phyloP scores from a whole-genome alignment of 2,329 filamentous ascomycete genomes.

The Diplodia scrobiculata region DNA sequence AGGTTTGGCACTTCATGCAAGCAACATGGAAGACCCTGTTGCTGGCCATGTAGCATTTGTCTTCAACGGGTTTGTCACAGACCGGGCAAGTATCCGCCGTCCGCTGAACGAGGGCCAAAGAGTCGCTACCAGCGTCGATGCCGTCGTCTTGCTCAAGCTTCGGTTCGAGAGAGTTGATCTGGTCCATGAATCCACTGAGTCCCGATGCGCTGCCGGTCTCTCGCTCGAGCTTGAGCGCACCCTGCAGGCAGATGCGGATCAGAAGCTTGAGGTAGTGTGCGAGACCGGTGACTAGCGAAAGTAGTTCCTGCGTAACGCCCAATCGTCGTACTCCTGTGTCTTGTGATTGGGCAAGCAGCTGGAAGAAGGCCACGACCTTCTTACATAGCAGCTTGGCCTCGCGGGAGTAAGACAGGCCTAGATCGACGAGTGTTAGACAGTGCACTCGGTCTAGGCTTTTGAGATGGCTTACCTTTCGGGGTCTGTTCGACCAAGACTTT shows the following conservation, averaged over 20 bases:
- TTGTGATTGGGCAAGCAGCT: constrained; percentile 89
- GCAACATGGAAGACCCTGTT: constrained; percentile 80
- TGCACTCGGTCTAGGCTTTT: not conserved
- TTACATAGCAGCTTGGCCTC: constrained; percentile 99
- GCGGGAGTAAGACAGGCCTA: constrained; percentile 84
- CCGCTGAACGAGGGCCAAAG: constrained; percentile 49
- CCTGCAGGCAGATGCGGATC: constrained; percentile 94
- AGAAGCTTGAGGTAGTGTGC: constrained; percentile 97
- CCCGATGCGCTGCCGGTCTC: constrained; percentile 75
- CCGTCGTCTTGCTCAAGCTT: constrained; percentile 43
- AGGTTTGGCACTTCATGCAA: constrained; percentile 72
- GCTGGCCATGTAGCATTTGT: constrained; percentile 78
- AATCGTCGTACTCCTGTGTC: constrained; percentile 87
- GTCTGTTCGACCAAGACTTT: constrained; percentile 66
- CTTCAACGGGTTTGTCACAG: constrained; percentile 87
- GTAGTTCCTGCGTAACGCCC: constrained; percentile 93
- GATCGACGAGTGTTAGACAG: constrained; percentile 28
- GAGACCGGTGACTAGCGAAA: constrained; percentile 93
- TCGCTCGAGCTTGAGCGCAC: constrained; percentile 84
- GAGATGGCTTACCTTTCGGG: constrained; percentile 68
- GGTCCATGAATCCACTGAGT: constrained; percentile 78
- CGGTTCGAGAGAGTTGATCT: constrained; percentile 77
- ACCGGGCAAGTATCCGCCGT: constrained; percentile 73
- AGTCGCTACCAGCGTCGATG: constrained; percentile 47
- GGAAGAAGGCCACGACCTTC: constrained; percentile 98